These are phyloP conservation scores for Sicyos edulis DNA, from an alignment of 306 rosid species.

Conservation along the genomic window DNA sequence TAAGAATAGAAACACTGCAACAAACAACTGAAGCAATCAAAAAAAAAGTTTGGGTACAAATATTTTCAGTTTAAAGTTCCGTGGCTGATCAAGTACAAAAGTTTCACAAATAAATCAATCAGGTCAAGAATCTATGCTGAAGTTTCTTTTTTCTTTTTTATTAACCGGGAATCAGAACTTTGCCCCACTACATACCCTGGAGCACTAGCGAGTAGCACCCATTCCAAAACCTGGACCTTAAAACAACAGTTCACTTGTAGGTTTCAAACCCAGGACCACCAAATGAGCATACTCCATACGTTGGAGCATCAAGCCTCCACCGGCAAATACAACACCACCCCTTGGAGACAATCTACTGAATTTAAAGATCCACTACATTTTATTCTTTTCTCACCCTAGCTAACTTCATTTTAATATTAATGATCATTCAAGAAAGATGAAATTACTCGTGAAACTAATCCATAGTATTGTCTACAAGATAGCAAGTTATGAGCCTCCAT, in stretches of 20 bases:
- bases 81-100: neutral
- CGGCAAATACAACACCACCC: too few species aligned
- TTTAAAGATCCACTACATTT: neutral
- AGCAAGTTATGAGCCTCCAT: neutral
- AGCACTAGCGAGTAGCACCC: too few species aligned
- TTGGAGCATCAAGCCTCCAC: too few species aligned
- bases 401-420: conserved; percentile 14
- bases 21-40: neutral
- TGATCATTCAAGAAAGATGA: neutral
- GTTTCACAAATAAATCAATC: neutral
- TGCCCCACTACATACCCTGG: too few species aligned
- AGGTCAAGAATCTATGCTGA: conserved; percentile 4
- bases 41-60: neutral
- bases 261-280: too few species aligned
- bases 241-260: too few species aligned
- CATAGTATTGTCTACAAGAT: neutral
- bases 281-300: too few species aligned
- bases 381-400: neutral
- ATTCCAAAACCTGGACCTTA: too few species aligned
- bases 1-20: neutral
- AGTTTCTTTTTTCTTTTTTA: too few species aligned
- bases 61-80: neutral
- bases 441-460: neutral
- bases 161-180: too few species aligned
- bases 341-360: too few species aligned